A percentile compares a stretch with the other conserved stretches of the same genome.
Evolutionary conservation across 257 asterid genomes (phyloP).

Genomic region (Jasminum sambac): DNA sequence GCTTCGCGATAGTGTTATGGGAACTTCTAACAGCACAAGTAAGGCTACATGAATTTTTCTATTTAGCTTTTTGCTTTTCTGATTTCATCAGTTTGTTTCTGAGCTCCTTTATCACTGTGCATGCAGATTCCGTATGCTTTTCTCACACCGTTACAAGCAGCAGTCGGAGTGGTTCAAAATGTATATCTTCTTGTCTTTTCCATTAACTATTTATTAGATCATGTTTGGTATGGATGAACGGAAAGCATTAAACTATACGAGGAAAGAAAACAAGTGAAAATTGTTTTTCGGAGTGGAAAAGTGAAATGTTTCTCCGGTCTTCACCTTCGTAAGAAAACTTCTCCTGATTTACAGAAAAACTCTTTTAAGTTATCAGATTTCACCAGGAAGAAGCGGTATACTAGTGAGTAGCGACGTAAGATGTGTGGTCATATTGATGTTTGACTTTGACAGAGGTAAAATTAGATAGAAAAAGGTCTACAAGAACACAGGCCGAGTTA

Average conservation of each 20-base stretch:
- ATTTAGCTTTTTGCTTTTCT: constrained; percentile 4
- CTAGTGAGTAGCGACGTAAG: no score
- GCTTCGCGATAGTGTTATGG: constrained; percentile 93
- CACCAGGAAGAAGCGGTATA: no score
- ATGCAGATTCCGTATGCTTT: constrained; percentile 49
- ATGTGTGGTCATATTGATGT: no score
- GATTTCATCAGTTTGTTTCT: constrained; percentile 5
- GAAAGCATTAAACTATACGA: background rate
- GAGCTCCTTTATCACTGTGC: background rate
- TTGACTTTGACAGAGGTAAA: no score
- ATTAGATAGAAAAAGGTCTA: no score
- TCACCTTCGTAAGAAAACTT: no score
- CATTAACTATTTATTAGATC: background rate
- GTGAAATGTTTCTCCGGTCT: no score
- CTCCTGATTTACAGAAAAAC: no score
- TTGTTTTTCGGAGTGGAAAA: no score
- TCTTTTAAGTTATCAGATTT: no score
- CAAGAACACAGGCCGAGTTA: no score
- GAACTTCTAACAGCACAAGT: constrained; percentile 95
- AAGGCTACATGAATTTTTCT: constrained; percentile 8
- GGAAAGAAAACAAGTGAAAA: background rate
- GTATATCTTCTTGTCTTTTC: constrained; percentile 34
- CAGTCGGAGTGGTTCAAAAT: constrained; percentile 97
- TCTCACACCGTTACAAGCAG: constrained; percentile 78
- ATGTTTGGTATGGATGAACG: background rate